Conservation (phyloP, 768 basidiomycete genomes). For the Butyriboletus loyo region DNA sequence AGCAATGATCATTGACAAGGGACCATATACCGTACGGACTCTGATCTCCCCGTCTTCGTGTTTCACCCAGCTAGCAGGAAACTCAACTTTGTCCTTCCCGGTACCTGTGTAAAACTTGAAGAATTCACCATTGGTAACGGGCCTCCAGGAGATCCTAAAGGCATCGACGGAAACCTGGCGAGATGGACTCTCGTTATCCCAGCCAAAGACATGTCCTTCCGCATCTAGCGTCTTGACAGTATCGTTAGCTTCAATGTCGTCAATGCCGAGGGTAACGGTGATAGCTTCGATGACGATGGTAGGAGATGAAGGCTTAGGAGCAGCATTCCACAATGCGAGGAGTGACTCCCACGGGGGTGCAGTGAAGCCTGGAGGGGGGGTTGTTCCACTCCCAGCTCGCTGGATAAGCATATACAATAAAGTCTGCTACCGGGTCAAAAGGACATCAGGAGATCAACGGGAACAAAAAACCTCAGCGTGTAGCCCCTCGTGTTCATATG, state of each 20-base stretch:
- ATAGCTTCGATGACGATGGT: constrained; percentile 60
- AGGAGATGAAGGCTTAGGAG: constrained; percentile 39
- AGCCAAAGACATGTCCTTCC: constrained; percentile 72
- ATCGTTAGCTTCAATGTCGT: constrained; percentile 79
- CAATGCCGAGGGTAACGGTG: constrained; percentile 68
- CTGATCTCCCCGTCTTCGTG: constrained; percentile 25
- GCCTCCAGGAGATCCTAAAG: constrained; percentile 82
- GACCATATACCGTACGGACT: constrained; percentile 87
- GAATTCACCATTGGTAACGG: constrained; percentile 88
- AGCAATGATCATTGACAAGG: constrained; percentile 72
- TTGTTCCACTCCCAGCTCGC: constrained; percentile 70
- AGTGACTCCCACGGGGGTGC: constrained; percentile 68
- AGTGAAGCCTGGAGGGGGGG: constrained; percentile 73
- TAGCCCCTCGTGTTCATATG: constrained; percentile 85
- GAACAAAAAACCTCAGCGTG: constrained; percentile 63
- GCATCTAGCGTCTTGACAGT: constrained; percentile 35
- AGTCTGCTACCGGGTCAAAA: constrained; percentile 44
- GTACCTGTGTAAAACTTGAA: constrained; percentile 54
- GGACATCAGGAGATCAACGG: neutral
- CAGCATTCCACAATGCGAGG: constrained; percentile 43
- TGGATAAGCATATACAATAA: constrained; percentile 94
- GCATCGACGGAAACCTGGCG: constrained; percentile 54
- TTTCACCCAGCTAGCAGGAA: constrained; percentile 29
- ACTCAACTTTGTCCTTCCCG: constrained; percentile 40
- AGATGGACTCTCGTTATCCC: constrained; percentile 91